phyloP scores from a whole-genome alignment of 768 basidiomycete genomes.

The Rhodotorula taiwanensis region DNA sequence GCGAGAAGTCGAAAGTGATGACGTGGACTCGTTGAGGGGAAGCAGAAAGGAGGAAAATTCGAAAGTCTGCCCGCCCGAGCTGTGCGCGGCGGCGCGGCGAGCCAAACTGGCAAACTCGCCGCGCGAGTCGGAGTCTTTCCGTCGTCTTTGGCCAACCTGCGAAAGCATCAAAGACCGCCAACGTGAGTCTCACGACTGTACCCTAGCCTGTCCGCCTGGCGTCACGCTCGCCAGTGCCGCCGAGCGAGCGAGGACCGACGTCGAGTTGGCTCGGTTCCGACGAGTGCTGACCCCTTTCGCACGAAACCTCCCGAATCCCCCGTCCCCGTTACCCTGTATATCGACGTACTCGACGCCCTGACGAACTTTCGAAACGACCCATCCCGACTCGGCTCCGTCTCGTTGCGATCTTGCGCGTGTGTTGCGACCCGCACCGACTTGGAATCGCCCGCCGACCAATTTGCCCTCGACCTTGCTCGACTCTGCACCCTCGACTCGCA shows the following conservation, averaged over 20 bases:
- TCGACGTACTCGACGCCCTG: too few species aligned
- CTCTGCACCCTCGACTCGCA: too few species aligned
- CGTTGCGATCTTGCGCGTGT: too few species aligned
- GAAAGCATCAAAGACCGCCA: background rate
- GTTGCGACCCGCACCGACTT: too few species aligned
- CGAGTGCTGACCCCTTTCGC: too few species aligned
- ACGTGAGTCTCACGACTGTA: background rate
- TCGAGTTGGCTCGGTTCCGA: too few species aligned
- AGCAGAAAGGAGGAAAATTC: background rate
- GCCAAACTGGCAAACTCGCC: background rate
- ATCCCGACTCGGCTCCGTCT: too few species aligned
- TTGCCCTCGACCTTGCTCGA: too few species aligned
- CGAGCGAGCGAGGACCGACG: too few species aligned
- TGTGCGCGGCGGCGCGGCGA: background rate
- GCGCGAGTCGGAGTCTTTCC: background rate
- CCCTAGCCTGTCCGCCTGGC: constrained; percentile 39
- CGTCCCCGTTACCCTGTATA: background rate
- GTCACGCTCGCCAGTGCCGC: too few species aligned
- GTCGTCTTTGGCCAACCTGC: constrained; percentile 1
- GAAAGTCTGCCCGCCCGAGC: background rate
- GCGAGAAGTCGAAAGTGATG: background rate
- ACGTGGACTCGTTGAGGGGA: background rate
- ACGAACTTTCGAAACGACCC: too few species aligned
- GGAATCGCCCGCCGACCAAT: too few species aligned
- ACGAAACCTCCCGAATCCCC: background rate